Percentiles rank a stretch among this genome's conserved stretches.
phyloP scores from a whole-genome alignment of 75 land plant species.

The Selaginella tamariscina region DNA sequence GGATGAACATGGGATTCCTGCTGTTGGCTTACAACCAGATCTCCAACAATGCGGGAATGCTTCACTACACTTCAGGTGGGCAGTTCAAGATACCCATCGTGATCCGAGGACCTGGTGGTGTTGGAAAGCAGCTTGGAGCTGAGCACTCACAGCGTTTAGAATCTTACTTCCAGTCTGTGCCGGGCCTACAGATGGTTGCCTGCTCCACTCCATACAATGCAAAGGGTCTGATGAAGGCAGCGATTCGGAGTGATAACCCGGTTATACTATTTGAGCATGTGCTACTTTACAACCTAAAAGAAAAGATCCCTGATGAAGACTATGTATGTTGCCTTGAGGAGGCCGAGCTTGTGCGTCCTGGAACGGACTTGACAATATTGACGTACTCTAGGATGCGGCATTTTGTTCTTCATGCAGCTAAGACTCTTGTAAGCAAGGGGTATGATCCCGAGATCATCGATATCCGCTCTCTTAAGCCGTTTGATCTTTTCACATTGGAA shows the following conservation, averaged over 20 bases:
- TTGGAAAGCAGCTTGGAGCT: constrained; percentile 92
- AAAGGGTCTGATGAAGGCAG: constrained; percentile 97
- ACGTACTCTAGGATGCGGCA: constrained; percentile 96
- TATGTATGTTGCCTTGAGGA: constrained; percentile 73
- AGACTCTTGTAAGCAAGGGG: constrained; percentile 80
- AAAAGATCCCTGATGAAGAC: constrained; percentile 92
- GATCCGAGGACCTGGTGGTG: constrained; percentile 95
- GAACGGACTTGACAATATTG: constrained; percentile 74
- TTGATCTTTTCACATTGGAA: constrained; percentile 90
- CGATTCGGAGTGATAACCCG: constrained; percentile 93
- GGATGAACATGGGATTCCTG: constrained; percentile 99
- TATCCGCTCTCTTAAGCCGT: constrained; percentile 87
- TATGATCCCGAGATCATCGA: constrained; percentile 97
- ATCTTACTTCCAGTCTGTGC: constrained; percentile 95
- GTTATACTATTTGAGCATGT: constrained; percentile 97
- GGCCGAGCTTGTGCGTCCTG: constrained; percentile 96
- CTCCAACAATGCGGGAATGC: constrained; percentile 98
- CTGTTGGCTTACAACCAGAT: constrained; percentile 92
- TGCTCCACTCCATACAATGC: constrained; percentile 98
- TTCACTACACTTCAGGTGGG: constrained; percentile 96
- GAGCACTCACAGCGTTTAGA: constrained; percentile 96
- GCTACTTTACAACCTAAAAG: constrained; percentile 86
- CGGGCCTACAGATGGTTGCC: constrained; percentile 96
- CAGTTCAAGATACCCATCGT: constrained; percentile 86
- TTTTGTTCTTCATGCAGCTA: constrained; percentile 91